Conservation (phyloP, 345 rosid genomes). For the Garcia nutans region DNA sequence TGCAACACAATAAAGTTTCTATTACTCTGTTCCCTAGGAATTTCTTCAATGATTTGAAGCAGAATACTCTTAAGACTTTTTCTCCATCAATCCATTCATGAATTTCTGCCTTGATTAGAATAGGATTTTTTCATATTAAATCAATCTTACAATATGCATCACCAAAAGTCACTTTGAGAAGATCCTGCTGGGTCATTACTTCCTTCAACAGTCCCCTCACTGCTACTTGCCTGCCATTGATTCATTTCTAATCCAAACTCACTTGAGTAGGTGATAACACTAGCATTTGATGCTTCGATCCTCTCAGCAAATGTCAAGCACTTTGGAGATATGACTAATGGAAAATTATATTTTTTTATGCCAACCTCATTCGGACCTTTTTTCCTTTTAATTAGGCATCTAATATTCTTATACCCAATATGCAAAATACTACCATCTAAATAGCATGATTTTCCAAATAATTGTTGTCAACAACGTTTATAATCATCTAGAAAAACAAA, state of each 20-base stretch:
- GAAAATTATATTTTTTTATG: constrained; percentile 18
- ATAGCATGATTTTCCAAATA: constrained; percentile 25
- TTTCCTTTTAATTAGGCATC: constrained; percentile 45
- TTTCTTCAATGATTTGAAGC: too few relatives aligned
- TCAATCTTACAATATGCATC: too few relatives aligned
- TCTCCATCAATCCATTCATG: too few relatives aligned
- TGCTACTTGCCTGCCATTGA: too few relatives aligned
- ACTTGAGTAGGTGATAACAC: constrained; percentile 23
- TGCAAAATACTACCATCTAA: constrained; percentile 31
- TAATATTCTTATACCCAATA: constrained; percentile 26
- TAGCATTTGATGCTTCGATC: constrained; percentile 29
- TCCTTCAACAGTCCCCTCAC: too few relatives aligned
- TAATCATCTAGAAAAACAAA: constrained; percentile 54
- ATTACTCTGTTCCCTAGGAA: too few relatives aligned
- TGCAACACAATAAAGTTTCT: too few relatives aligned
- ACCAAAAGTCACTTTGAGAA: too few relatives aligned
- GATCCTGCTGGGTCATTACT: too few relatives aligned
- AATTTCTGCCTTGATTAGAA: too few relatives aligned
- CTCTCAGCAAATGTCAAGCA: constrained; percentile 1
- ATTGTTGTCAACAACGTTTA: constrained; percentile 34
- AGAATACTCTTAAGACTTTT: too few relatives aligned
- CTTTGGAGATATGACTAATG: constrained; percentile 6
- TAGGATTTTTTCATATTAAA: too few relatives aligned
- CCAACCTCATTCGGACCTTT: constrained; percentile 26
- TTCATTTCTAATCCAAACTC: constrained; percentile 40